Evolutionary conservation across 495 filamentous ascomycete species (phyloP).

Genomic region (Neohortaea acidophila): DNA sequence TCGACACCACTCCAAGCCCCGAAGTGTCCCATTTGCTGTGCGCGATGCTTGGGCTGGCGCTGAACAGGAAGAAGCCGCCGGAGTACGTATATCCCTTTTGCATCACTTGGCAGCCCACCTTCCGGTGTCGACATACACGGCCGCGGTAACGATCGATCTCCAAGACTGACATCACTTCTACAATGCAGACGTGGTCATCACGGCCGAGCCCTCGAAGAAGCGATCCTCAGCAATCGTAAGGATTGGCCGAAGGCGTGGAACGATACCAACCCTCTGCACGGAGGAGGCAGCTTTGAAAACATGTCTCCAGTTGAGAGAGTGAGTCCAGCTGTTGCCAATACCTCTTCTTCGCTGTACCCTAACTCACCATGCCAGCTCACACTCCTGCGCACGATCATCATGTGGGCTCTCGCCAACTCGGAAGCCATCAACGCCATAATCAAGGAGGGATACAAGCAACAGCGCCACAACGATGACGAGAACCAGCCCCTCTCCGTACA

Average conservation of each 20-base stretch:
- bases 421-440: slow-evolving; percentile 67
- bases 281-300: slow-evolving; percentile 58
- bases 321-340: slow-evolving; percentile 27
- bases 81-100: slow-evolving; percentile 63
- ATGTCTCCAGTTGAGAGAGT: slow-evolving; percentile 72
- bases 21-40: slow-evolving; percentile 78
- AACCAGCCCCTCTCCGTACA: slow-evolving; percentile 90
- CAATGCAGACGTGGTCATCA: slow-evolving; percentile 60
- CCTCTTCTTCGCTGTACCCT: slow-evolving; percentile 6
- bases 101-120: no score
- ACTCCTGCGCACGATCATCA: slow-evolving; percentile 62
- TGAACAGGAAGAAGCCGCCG: slow-evolving; percentile 95
- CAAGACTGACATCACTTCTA: slow-evolving; percentile 7
- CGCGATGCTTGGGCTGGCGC: slow-evolving; percentile 67
- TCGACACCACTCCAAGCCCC: slow-evolving; percentile 61
- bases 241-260: slow-evolving; percentile 87
- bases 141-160: neutral
- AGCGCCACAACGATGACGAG: slow-evolving; percentile 76
- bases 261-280: slow-evolving; percentile 66
- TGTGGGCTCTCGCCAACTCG: slow-evolving; percentile 85
- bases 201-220: slow-evolving; percentile 84
- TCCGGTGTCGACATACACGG: no score
- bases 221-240: slow-evolving; percentile 74
- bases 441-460: slow-evolving; percentile 78
- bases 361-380: slow-evolving; percentile 43